Conservation (phyloP, 805 yeast species). For the Maudiozyma saulgeensis region DNA sequence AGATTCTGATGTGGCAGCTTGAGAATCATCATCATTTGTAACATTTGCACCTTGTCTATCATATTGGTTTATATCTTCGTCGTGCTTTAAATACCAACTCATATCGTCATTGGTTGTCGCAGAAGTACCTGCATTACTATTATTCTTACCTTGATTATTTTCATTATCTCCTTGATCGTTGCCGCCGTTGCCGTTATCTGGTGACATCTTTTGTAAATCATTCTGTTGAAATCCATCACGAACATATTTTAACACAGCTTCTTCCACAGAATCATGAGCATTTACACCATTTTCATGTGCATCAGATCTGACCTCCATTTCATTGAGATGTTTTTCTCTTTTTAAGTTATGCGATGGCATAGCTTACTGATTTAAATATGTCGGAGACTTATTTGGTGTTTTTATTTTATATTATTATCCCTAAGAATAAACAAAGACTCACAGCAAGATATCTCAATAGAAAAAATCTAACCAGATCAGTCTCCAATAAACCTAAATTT, state of each 20-base stretch:
- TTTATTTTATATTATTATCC: too few relatives aligned
- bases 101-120: constrained; percentile 8
- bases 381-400: too few relatives aligned
- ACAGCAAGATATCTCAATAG: too few relatives aligned
- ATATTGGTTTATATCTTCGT: constrained; percentile 8
- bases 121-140: constrained; percentile 1
- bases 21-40: not conserved
- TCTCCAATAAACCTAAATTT: too few relatives aligned
- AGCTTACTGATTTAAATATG: too few relatives aligned
- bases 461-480: too few relatives aligned
- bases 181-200: constrained; percentile 10
- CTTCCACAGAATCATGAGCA: constrained; percentile 47
- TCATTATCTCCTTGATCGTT: constrained; percentile 1
- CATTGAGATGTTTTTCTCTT: not conserved
- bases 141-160: constrained; percentile 15
- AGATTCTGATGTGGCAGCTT: constrained; percentile 11
- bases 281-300: constrained; percentile 5
- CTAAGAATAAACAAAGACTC: too few relatives aligned
- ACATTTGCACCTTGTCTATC: not conserved
- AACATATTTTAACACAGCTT: constrained; percentile 66
- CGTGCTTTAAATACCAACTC: constrained; percentile 21
- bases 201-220: constrained; percentile 7
- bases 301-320: not conserved
- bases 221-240: constrained; percentile 47
- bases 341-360: not conserved